Base-by-base conservation (phyloP, 1,284 basidiomycete species). In the Anthracocystis panici-leucophaei region DNA sequence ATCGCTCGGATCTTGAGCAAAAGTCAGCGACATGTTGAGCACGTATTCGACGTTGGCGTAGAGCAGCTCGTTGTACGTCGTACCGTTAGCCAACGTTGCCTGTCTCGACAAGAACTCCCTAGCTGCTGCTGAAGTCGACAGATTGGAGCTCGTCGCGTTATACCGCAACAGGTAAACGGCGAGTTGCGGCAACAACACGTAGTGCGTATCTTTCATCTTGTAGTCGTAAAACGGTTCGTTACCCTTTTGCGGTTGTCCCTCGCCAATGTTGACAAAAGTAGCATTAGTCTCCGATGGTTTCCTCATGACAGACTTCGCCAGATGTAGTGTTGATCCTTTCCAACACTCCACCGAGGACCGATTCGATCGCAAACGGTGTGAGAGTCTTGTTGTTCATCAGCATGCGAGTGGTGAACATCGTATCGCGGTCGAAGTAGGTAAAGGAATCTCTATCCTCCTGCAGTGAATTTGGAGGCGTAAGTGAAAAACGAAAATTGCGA, bases 371-470 rank as follows among this genome's bases (percentile, higher is more conserved):
- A 31, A 86, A 84, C 3, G 86, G 74, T 0, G 86, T 87, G 8
- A 88, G 75, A 3, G 86, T 85, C 8, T 62, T 65, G 60, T 67
- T 71, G 57, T 87, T 86, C 61, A 87, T 84, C 18, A 88, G 75
- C 14, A 88, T 76, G 8, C 87, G 82, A 3, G 87, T 81, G 4
- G 87, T 85, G 41, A 88, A 84, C 56, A 88, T 78, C 8, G 87
- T 87, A 68, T 88, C 87, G 12, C 87, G 80, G 1, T 87, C 87
- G 60, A 88, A 87, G 70, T 86, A 80, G 83, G 75, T 53, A n/a
- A 57, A 81, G 52, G 57, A 55, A 88, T 9, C 88, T 81, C 87
- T 87, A 88, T 10, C 87, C 87, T 11, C 88, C 87, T 2, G 88
- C 88, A 3, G 86, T 81, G 65, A 86, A 87, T 65, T 87, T 87